Percentiles rank a stretch among this genome's conserved stretches.
Evolutionary conservation across 305 asterid genomes (phyloP).

Genomic region (Solanum aculeatissimum): DNA sequence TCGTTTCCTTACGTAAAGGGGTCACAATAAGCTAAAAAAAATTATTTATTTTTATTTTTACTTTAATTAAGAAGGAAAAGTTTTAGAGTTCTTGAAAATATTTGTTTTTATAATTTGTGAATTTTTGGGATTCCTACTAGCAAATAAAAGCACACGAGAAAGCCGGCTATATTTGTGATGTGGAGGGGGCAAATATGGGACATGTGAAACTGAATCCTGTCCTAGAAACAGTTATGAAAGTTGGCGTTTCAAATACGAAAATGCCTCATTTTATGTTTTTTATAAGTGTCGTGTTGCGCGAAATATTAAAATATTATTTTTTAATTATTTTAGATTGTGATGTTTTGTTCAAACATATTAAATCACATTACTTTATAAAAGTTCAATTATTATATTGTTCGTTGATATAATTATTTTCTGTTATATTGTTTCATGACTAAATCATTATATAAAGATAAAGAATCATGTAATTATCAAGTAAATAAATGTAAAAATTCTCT

Average conservation of each 20-base stretch:
- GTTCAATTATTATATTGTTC: too few species aligned
- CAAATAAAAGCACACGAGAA: background rate
- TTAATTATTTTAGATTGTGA: too few species aligned
- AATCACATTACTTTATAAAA: too few species aligned
- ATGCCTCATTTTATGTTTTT: background rate
- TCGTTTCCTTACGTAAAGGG: background rate
- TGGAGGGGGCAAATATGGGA: constrained; percentile 5
- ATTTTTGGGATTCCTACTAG: background rate
- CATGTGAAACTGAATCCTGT: constrained; percentile 17
- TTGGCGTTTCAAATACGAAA: constrained; percentile 17
- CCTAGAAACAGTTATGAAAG: constrained; percentile 36
- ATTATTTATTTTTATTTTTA: background rate
- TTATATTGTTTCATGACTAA: too few species aligned
- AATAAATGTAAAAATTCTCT: too few species aligned
- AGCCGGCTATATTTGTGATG: background rate
- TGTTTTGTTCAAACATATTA: too few species aligned
- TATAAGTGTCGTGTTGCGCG: too few species aligned
- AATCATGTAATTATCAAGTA: too few species aligned
- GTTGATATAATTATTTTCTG: too few species aligned
- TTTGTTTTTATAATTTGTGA: background rate
- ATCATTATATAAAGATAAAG: too few species aligned
- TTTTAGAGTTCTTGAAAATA: background rate
- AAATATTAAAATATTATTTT: too few species aligned
- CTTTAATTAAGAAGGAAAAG: background rate
- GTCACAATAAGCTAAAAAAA: background rate